phyloP scores from a whole-genome alignment of 2,329 filamentous ascomycete species.

The Colletotrichum limetticola region DNA sequence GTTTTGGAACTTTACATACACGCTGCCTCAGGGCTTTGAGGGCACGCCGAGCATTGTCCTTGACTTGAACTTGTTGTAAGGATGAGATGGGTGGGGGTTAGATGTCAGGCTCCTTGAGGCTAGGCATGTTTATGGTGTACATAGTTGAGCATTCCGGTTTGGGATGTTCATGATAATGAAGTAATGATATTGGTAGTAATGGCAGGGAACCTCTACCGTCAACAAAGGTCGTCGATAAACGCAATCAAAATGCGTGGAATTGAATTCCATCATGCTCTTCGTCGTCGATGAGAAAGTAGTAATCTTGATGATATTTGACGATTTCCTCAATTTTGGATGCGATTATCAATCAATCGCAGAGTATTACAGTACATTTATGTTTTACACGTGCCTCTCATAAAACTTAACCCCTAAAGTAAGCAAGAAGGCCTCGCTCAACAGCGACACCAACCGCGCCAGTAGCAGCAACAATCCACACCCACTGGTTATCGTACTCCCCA shows the following conservation, averaged over 20 bases:
- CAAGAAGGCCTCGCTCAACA: slow-evolving; percentile 48
- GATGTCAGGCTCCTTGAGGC: too few species aligned
- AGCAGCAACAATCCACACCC: slow-evolving; percentile 64
- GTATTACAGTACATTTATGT: slow-evolving; percentile 7
- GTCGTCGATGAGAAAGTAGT: too few species aligned
- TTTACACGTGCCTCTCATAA: neutral
- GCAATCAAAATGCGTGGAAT: too few species aligned
- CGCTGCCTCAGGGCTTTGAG: slow-evolving; percentile 47
- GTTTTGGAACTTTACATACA: slow-evolving; percentile 57
- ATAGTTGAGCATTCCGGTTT: neutral
- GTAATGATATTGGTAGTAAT: neutral
- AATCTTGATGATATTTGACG: neutral
- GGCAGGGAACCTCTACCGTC: neutral
- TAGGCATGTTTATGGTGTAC: neutral
- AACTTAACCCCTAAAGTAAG: slow-evolving; percentile 1
- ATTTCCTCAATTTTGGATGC: neutral
- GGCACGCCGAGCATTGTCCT: slow-evolving; percentile 38
- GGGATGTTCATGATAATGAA: neutral
- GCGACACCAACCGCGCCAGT: slow-evolving; percentile 59
- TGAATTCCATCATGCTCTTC: too few species aligned
- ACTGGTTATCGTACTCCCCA: slow-evolving; percentile 62
- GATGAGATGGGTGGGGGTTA: too few species aligned
- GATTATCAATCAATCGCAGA: neutral
- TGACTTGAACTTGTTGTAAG: slow-evolving; percentile 17
- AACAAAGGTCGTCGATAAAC: neutral